Evolutionary conservation across 140 eudicot species (phyloP).

Genomic region (Stevia rebaudiana): DNA sequence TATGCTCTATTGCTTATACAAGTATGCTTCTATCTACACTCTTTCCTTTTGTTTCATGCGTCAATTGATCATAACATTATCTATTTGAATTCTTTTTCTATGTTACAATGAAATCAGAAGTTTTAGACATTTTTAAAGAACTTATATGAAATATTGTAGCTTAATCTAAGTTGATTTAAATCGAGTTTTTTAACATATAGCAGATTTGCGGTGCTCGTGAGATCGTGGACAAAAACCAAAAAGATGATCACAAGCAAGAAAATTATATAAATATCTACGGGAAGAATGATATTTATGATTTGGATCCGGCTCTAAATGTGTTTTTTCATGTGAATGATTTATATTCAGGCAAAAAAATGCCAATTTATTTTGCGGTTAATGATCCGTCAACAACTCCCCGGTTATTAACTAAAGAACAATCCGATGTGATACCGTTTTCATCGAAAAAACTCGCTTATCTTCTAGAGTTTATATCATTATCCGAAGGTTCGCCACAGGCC

Average conservation of each 20-base stretch:
- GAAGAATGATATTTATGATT: slow-evolving; percentile 22
- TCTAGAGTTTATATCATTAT: slow-evolving; percentile 38
- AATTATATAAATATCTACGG: slow-evolving; percentile 6
- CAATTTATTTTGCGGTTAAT: slow-evolving; percentile 43
- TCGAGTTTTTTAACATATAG: background rate
- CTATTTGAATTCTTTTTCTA: too few relatives aligned
- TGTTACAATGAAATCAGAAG: background rate
- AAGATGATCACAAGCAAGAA: slow-evolving; percentile 5
- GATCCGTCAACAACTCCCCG: slow-evolving; percentile 45
- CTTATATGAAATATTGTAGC: background rate
- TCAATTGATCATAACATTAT: background rate
- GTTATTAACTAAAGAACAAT: slow-evolving; percentile 50
- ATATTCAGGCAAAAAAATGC: slow-evolving; percentile 46
- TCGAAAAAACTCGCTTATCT: slow-evolving; percentile 33
- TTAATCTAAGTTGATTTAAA: background rate
- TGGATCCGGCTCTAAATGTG: slow-evolving; percentile 48
- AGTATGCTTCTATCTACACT: slow-evolving; percentile 18
- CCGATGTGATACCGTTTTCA: slow-evolving; percentile 64
- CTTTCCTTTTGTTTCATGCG: background rate
- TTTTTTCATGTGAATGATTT: slow-evolving; percentile 59
- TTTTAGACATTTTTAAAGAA: background rate
- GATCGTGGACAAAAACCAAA: slow-evolving; percentile 8
- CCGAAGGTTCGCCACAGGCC: slow-evolving; percentile 54
- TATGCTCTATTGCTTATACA: slow-evolving; percentile 34
- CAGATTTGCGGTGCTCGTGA: slow-evolving; percentile 27